phyloP scores from a whole-genome alignment of 768 basidiomycete genomes.

The Antrodiella citrinella region DNA sequence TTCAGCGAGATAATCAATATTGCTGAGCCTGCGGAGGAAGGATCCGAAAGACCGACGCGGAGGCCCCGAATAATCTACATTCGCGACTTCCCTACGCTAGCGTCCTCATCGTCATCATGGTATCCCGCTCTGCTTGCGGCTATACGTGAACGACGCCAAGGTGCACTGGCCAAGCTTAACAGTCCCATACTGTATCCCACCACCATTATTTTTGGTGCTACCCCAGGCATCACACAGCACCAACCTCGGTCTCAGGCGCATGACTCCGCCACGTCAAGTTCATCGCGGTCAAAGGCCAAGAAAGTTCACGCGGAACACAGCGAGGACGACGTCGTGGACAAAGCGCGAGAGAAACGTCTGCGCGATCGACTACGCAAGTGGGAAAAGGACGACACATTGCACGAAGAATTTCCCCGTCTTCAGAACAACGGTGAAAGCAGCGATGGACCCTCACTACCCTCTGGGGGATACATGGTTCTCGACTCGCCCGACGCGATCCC shows the following conservation, averaged over 20 bases:
- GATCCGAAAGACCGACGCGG: conserved; percentile 14
- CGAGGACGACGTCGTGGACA: conserved; percentile 58
- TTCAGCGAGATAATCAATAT: conserved; percentile 74
- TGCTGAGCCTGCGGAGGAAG: conserved; percentile 23
- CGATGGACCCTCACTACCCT: conserved; percentile 14
- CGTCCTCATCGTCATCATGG: conserved; percentile 67
- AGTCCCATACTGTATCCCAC: conserved; percentile 63
- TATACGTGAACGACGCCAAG: conserved; percentile 68
- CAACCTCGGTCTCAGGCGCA: conserved; percentile 32
- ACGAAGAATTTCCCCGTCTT: conserved; percentile 57
- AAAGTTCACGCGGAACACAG: conserved; percentile 45
- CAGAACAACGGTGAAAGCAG: conserved; percentile 29
- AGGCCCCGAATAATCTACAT: conserved; percentile 76
- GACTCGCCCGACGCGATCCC: conserved; percentile 25
- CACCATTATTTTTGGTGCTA: conserved; percentile 82
- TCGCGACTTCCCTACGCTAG: conserved; percentile 73
- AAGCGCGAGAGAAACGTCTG: conserved; percentile 64
- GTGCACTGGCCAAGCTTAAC: conserved; percentile 49
- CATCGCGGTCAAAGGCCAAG: conserved; percentile 36
- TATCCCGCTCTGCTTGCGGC: conserved; percentile 73
- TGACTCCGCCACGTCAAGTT: conserved; percentile 25
- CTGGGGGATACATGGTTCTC: conserved; percentile 37
- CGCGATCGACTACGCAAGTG: conserved; percentile 64
- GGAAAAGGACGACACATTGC: conserved; percentile 60
- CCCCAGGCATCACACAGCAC: conserved; percentile 46